Percentiles rank a stretch among this genome's conserved stretches.
These are phyloP conservation scores for Pouteria campechiana DNA, from an alignment of 179 eudicot species.

Conservation along the genomic window DNA sequence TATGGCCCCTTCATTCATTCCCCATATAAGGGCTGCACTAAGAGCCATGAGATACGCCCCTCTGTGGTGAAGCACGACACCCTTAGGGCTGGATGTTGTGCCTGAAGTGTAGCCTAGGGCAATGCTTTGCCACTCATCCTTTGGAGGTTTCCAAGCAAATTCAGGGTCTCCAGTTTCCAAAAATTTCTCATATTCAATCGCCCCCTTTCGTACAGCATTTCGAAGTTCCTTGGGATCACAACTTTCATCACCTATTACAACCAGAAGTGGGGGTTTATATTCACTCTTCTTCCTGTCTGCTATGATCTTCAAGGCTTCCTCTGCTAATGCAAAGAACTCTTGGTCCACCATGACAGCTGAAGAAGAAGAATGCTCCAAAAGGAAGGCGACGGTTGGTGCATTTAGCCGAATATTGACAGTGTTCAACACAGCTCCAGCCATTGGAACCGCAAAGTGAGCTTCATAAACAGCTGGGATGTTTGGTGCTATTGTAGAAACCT, in stretches of 20 bases:
- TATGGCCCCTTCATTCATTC: constrained; percentile 72
- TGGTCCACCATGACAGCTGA: constrained; percentile 81
- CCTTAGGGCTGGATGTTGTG: constrained; percentile 95
- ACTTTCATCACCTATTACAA: constrained; percentile 70
- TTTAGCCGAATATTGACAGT: constrained; percentile 85
- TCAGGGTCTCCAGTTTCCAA: constrained; percentile 71
- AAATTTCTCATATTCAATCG: constrained; percentile 76
- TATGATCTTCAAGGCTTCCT: constrained; percentile 67
- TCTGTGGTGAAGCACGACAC: constrained; percentile 86
- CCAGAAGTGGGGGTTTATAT: constrained; percentile 54
- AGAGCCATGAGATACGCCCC: constrained; percentile 86
- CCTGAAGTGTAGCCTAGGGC: constrained; percentile 93
- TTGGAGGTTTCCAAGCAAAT: constrained; percentile 76
- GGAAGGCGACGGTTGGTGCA: constrained; percentile 71
- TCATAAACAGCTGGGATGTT: constrained; percentile 83
- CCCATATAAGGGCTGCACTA: constrained; percentile 65
- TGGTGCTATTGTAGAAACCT: constrained; percentile 96
- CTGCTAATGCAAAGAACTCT: constrained; percentile 71
- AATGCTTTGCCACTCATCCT: constrained; percentile 95
- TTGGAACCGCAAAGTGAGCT: constrained; percentile 95
- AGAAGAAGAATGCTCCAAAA: constrained; percentile 68
- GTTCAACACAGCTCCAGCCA: constrained; percentile 89
- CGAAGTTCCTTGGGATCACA: constrained; percentile 63
- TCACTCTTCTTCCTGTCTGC: constrained; percentile 33
- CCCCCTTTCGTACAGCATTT: constrained; percentile 63